Evolutionary conservation across 2,329 filamentous ascomycete genomes (phyloP).

Genomic region (Fusarium sp.): DNA sequence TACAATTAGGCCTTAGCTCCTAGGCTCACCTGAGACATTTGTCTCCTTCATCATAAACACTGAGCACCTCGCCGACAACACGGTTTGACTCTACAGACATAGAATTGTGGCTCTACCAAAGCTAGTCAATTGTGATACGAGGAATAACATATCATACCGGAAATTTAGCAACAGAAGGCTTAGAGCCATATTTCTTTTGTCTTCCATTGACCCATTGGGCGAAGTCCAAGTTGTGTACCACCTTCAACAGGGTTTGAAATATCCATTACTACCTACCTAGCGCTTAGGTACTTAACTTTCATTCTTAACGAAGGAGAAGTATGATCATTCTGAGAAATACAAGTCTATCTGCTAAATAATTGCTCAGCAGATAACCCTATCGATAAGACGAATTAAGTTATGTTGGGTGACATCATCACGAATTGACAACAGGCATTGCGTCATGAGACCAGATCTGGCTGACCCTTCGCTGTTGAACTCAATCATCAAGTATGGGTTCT

Average conservation of each 20-base stretch:
- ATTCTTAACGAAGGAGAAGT: not conserved
- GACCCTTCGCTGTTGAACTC: not conserved
- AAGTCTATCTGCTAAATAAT: not conserved
- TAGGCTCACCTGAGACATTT: not conserved
- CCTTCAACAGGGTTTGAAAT: not conserved
- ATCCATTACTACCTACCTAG: too few species aligned
- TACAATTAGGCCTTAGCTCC: not conserved
- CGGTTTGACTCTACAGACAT: not conserved
- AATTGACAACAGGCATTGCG: slow-evolving; percentile 21
- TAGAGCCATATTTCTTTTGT: not conserved
- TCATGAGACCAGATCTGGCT: slow-evolving; percentile 28
- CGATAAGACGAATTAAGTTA: slow-evolving; percentile 1
- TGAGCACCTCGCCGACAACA: not conserved
- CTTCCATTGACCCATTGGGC: not conserved
- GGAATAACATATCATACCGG: not conserved
- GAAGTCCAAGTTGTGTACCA: not conserved
- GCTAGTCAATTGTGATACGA: not conserved
- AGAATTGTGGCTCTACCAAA: not conserved
- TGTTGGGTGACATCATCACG: slow-evolving; percentile 29
- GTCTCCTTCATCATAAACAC: not conserved
- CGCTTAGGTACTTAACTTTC: too few species aligned
- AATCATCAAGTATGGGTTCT: not conserved
- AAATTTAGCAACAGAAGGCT: not conserved
- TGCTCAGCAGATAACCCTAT: not conserved
- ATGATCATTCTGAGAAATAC: not conserved